Base-by-base conservation (phyloP, 192 early-diverging fungal genomes). In the Backusella tarrabulga region DNA sequence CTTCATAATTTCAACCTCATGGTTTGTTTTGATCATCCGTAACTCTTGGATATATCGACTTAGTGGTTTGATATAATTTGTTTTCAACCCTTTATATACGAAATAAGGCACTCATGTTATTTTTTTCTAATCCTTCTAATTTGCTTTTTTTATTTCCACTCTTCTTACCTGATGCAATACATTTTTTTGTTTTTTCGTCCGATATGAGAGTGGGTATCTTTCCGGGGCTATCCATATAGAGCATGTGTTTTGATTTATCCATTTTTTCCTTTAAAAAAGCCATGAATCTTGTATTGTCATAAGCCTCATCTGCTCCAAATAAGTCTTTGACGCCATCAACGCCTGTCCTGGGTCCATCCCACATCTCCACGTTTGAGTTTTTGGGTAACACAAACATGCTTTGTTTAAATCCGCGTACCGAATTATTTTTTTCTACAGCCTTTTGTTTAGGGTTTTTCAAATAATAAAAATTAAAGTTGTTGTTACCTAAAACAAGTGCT, bases 311-410 rank as follows among this genome's bases (percentile, higher is more conserved):
- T 6, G 93, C 94, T 12, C 93, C 94, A 87, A 95, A 97, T 19
- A 91, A 72, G 42, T 88, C 84, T 54, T 87, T 86, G 0, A 93
- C 94, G 12, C 91, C 94, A 26, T 95, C 91, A 0, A 95, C 63
- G 6, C 97, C 97, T 23, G 92, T 92, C 56, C 94, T 81, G 34
- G 96, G 92, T 17, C 97, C 97, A 75, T 99, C 97, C 97, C 97
- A 99, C 69, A 94, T 84, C 81, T 97, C 95, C 46, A 87, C 86
- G 21, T 91, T 80, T 32, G 85, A 85, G 66, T 92, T 93, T 77
- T 90, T 90, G 6, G 95, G 91, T n/a, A 87, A 87, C 3, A 95
- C 93, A 88, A 95, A 98, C 89, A 98, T 88, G 38, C 88, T 95
- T 87, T 92, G 91, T 76, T 91, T 93, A 86, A 93, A 93, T 19